Conservation (phyloP, 257 asterid genomes). For the Rubia yunnanensis region DNA sequence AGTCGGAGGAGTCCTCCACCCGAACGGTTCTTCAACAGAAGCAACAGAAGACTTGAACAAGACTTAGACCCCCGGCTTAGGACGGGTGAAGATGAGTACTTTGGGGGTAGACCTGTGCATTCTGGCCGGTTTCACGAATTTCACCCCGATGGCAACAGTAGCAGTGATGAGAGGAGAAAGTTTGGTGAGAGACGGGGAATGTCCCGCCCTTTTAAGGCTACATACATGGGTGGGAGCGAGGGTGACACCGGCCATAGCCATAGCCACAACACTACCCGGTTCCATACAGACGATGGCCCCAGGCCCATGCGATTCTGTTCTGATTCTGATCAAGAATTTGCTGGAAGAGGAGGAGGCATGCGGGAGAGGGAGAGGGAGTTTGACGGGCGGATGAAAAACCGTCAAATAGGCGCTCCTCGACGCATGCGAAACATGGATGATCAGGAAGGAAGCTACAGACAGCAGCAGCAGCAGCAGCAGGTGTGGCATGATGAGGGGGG, state of each 20-base stretch:
- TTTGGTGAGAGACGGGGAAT: conserved; percentile 53
- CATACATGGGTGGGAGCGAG: conserved; percentile 39
- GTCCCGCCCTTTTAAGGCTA: conserved; percentile 41
- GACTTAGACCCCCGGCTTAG: conserved; percentile 55
- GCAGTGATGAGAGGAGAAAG: conserved; percentile 65
- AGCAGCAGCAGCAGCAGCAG: too few relatives aligned
- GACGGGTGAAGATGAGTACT: conserved; percentile 42
- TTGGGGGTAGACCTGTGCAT: conserved; percentile 31
- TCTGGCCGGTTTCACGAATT: conserved; percentile 37
- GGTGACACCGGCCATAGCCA: not conserved
- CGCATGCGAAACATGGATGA: conserved; percentile 56
- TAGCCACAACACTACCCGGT: conserved; percentile 20
- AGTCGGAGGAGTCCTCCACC: conserved; percentile 55
- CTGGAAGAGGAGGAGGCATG: conserved; percentile 40
- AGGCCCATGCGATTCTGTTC: conserved; percentile 60
- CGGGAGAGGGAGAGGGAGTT: conserved; percentile 57
- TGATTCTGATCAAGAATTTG: conserved; percentile 43
- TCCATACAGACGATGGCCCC: conserved; percentile 46
- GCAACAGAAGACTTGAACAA: conserved; percentile 42
- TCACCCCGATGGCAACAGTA: conserved; percentile 32
- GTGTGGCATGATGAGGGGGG: conserved; percentile 59
- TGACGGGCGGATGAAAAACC: conserved; percentile 55
- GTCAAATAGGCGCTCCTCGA: conserved; percentile 32
- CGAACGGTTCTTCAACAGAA: conserved; percentile 34
- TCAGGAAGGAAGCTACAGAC: conserved; percentile 48